phyloP scores from a whole-genome alignment of 1,284 basidiomycete genomes.

The Tilletia indica region DNA sequence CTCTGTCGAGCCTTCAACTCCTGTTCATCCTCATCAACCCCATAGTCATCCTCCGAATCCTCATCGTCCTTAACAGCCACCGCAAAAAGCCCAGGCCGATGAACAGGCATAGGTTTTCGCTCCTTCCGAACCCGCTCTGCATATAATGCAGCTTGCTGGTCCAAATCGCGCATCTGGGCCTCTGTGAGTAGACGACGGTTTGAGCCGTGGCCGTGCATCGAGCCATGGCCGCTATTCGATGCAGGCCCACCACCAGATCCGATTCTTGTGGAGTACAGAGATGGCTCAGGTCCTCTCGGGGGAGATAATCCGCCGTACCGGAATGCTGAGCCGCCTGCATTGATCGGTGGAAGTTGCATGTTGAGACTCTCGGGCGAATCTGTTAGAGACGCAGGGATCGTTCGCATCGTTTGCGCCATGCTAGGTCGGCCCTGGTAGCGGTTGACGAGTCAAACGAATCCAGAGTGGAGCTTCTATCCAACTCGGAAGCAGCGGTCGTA shows the following conservation, averaged over 20 bases:
- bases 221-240: too few relatives aligned
- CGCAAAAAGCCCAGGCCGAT: neutral
- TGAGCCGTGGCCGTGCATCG: too few relatives aligned
- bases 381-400: neutral
- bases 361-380: neutral
- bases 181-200: neutral
- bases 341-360: neutral
- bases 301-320: neutral
- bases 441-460: neutral
- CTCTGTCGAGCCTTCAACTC: slow-evolving; percentile 9
- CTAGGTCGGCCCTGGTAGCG: neutral
- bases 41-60: slow-evolving; percentile 46
- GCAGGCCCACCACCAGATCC: too few relatives aligned
- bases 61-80: slow-evolving; percentile 15
- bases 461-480: neutral
- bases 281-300: too few relatives aligned
- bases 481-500: too few relatives aligned
- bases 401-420: neutral
- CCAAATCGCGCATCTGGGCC: slow-evolving; percentile 6
- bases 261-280: too few relatives aligned
- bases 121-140: neutral
- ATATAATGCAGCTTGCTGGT: slow-evolving; percentile 10
- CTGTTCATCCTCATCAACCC: slow-evolving; percentile 30
- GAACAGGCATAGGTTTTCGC: neutral
- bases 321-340: neutral